A percentile compares a stretch with the other conserved stretches of the same genome.
These are phyloP conservation scores for Pseudonitzschia delicatissima DNA, from an alignment of 108 stramenopile species.

Conservation along the genomic window DNA sequence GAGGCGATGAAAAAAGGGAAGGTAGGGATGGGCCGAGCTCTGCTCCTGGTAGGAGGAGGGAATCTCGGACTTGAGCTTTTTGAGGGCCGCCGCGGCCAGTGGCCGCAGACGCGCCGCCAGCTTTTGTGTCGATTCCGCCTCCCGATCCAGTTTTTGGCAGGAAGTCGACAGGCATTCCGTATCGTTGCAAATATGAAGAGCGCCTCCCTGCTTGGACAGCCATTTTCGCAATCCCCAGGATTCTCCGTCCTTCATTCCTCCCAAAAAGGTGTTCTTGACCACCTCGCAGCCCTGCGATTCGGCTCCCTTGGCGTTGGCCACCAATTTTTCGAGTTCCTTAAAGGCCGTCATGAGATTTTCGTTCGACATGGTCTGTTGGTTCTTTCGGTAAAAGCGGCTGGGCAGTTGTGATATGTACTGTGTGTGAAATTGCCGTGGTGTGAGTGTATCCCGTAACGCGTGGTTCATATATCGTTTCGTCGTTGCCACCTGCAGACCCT, in stretches of 20 bases:
- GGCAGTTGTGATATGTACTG: constrained; percentile 65
- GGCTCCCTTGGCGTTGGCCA: constrained; percentile 42
- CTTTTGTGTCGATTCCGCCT: constrained; percentile 43
- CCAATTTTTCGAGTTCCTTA: constrained; percentile 49
- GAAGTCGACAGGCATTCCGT: constrained; percentile 64
- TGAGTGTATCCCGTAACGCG: constrained; percentile 47
- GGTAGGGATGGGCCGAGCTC: constrained; percentile 83
- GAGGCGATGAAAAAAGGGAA: constrained; percentile 86
- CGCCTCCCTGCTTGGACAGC: constrained; percentile 79
- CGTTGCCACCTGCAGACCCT: constrained; percentile 63
- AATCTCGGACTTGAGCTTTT: constrained; percentile 70
- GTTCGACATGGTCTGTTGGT: constrained; percentile 51
- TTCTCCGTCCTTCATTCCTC: constrained; percentile 88
- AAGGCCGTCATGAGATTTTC: constrained; percentile 46
- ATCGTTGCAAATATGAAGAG: constrained; percentile 79
- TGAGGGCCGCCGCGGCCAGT: constrained; percentile 55
- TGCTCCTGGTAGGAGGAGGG: constrained; percentile 83
- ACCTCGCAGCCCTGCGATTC: constrained; percentile 64
- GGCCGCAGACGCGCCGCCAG: constrained; percentile 67
- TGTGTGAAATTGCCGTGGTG: constrained; percentile 59
- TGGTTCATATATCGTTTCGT: constrained; percentile 26
- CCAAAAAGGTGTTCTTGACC: constrained; percentile 82
- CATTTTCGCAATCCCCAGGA: constrained; percentile 89
- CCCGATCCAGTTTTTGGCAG: constrained; percentile 55
- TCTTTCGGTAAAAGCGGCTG: constrained; percentile 54